Percentiles rank a stretch among this genome's conserved stretches.
These are phyloP conservation scores for Sclerotinia sclerotiorum DNA, from an alignment of 2,329 filamentous ascomycete species.

Conservation along the genomic window DNA sequence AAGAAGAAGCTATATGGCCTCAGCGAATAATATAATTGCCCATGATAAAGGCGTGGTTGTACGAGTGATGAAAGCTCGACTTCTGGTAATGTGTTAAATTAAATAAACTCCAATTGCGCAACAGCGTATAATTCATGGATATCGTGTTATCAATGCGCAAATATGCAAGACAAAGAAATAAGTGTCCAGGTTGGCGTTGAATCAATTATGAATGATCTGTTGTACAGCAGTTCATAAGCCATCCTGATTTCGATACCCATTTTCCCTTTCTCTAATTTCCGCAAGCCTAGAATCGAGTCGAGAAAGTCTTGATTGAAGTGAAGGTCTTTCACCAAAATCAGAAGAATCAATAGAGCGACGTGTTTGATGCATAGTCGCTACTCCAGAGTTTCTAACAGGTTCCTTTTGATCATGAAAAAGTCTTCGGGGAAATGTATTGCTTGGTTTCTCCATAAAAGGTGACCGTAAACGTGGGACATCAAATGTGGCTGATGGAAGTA, in stretches of 20 bases:
- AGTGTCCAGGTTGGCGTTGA: neutral
- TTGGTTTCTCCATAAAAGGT: conserved; percentile 55
- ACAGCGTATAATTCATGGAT: conserved; percentile 1
- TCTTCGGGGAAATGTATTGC: conserved; percentile 62
- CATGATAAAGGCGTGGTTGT: neutral
- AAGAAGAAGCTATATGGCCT: neutral
- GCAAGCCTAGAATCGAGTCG: conserved; percentile 35
- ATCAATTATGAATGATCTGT: conserved; percentile 5
- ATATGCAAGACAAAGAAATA: conserved; percentile 11
- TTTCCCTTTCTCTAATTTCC: conserved; percentile 36
- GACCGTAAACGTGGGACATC: conserved; percentile 53
- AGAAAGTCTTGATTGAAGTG: conserved; percentile 35
- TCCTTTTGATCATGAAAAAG: conserved; percentile 44
- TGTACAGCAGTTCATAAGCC: neutral
- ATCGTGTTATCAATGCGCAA: conserved; percentile 2
- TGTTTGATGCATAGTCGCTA: conserved; percentile 57
- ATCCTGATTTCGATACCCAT: conserved; percentile 22
- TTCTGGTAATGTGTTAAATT: neutral
- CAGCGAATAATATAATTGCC: conserved; percentile 10
- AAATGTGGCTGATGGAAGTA: conserved; percentile 40
- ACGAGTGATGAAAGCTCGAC: neutral
- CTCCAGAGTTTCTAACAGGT: conserved; percentile 47
- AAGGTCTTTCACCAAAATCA: conserved; percentile 37
- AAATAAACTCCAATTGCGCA: conserved; percentile 10
- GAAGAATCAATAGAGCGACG: conserved; percentile 39